Evolutionary conservation across 208 protist species (phyloP), one percentile per base, ranked within the genome.

Genomic region (Acanthamoeba royreba): DNA sequence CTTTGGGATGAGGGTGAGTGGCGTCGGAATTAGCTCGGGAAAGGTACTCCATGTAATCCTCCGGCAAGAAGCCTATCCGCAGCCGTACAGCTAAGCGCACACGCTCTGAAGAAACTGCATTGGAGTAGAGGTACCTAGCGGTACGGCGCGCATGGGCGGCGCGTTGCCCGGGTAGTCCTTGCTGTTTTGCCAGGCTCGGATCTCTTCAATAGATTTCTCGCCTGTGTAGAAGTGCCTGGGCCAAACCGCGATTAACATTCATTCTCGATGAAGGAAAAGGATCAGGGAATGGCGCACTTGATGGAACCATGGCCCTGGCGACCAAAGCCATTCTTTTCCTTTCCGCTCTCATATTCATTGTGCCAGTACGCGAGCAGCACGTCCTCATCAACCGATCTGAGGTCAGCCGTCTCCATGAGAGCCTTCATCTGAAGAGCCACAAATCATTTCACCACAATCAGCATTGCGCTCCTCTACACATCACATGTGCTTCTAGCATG

Each of bases 231-330:
- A 88, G 4, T 61, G 31, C 49, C 81, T 88, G 81, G 1, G 3
- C 2, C 22, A 42, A 8, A 87, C 42, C n/a, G 22, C 7, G 28
- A 53, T n/a, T n/a, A n/a, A n/a, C n/a, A n/a, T n/a, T n/a, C n/a
- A n/a, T n/a, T n/a, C n/a, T n/a, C 17, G 28, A 28, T 19, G 5
- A 87, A 55, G 42, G 46, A 38, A 33, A 86, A 42, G n/a, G 42
- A n/a, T 8, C 8, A 28, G 15, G 72, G n/a, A 19, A 28, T 9
- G 42, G 46, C 0, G 49, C 31, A 88, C 81, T 22, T 0, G 28
- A 88, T 88, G 81, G 46, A 45, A n/a, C 81, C 81, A 47, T 88
- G 81, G 42, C 81, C 81, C 49, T 88, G 81, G 5, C 81, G 43
- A 88, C 28, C 47, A 31, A 88, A 53, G 19, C 81, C 81, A 31